phyloP scores from a whole-genome alignment of 108 stramenopile genomes.

The Mediolabrus comicus region DNA sequence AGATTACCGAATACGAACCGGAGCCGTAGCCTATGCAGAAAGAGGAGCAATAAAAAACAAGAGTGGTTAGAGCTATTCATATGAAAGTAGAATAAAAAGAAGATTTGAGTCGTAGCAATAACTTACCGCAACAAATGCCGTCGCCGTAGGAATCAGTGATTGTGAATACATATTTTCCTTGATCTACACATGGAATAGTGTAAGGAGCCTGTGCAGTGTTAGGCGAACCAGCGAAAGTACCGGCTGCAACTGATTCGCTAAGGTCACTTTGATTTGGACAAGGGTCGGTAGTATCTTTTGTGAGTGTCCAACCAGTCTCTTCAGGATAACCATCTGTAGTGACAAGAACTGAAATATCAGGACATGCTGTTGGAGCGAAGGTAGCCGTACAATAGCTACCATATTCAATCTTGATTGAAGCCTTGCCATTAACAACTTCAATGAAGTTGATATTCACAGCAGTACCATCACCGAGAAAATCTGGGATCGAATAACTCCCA shows the following conservation, averaged over 20 bases:
- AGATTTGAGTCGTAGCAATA: too few species aligned
- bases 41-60: background rate
- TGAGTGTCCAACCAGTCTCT: background rate
- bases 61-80: background rate
- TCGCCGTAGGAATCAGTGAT: background rate
- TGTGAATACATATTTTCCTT: constrained; percentile 1
- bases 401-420: background rate
- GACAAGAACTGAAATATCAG: background rate
- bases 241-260: background rate
- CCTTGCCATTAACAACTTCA: background rate
- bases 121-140: constrained; percentile 1
- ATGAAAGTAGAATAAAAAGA: background rate
- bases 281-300: background rate
- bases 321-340: background rate
- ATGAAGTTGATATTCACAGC: background rate
- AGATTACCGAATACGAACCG: too few species aligned
- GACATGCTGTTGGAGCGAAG: background rate
- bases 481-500: background rate
- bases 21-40: too few species aligned
- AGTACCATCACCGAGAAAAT: background rate
- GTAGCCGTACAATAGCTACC: background rate
- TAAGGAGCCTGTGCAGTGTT: background rate
- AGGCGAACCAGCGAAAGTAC: background rate
- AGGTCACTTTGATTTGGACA: background rate
- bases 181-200: background rate